These are phyloP conservation scores for Acaromyces ingoldii DNA, from an alignment of 1,284 basidiomycete species.

Conservation along the genomic window DNA sequence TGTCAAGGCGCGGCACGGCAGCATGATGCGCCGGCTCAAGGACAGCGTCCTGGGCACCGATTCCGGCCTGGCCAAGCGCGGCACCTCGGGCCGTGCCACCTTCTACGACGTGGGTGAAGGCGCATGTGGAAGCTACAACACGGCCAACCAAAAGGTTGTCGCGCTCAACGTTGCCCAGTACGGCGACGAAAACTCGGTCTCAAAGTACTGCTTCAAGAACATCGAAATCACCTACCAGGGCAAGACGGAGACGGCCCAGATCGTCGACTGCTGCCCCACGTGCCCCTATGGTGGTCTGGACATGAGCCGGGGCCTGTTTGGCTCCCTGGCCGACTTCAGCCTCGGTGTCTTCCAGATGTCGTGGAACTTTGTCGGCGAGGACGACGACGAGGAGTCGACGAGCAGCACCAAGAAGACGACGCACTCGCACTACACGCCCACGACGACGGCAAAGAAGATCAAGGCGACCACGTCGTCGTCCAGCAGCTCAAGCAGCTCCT, in stretches of 20 bases:
- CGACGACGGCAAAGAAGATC: not conserved
- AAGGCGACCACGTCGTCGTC: no score
- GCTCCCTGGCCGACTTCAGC: constrained; percentile 12
- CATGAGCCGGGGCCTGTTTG: constrained; percentile 70
- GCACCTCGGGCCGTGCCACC: constrained; percentile 29
- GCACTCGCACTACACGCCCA: no score
- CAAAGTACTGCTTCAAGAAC: constrained; percentile 58
- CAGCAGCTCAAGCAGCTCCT: no score
- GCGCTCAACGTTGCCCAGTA: constrained; percentile 32
- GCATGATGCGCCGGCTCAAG: not conserved
- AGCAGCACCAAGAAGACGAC: not conserved
- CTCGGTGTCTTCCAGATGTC: constrained; percentile 35
- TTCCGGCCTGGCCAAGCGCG: constrained; percentile 13
- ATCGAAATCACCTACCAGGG: constrained; percentile 61
- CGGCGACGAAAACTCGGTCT: constrained; percentile 5
- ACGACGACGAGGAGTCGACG: no score
- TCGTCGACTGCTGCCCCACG: constrained; percentile 67
- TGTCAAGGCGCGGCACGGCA: no score
- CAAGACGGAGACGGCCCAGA: constrained; percentile 59
- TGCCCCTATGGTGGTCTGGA: constrained; percentile 72
- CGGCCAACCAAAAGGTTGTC: constrained; percentile 15
- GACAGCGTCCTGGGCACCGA: not conserved
- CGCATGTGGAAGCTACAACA: constrained; percentile 26
- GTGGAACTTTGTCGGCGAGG: constrained; percentile 13
- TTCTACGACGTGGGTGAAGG: constrained; percentile 41